Percentiles rank a stretch among this genome's conserved stretches.
Evolutionary conservation across 495 filamentous ascomycete species (phyloP).

Genomic region (Annulohypoxylon nitens): DNA sequence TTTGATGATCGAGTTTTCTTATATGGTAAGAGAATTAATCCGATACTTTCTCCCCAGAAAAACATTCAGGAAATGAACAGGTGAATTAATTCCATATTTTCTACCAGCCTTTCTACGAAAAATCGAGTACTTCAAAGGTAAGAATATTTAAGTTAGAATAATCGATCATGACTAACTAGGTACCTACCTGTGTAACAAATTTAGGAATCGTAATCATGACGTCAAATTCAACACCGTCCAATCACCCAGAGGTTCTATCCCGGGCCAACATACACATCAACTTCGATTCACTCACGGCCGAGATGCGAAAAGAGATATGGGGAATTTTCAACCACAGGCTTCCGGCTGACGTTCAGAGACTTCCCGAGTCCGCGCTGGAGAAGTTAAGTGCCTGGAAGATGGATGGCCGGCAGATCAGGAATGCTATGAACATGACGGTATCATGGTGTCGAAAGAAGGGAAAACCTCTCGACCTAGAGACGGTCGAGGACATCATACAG

Average conservation of each 20-base stretch:
- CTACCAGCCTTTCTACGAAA: background rate
- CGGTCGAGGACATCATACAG: background rate
- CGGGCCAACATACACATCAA: background rate
- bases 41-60: too few relatives aligned
- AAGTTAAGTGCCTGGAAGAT: background rate
- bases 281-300: background rate
- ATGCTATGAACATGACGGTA: background rate
- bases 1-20: background rate
- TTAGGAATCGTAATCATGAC: background rate
- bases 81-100: too few relatives aligned
- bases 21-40: background rate
- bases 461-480: background rate
- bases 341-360: background rate
- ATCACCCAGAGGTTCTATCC: background rate
- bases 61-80: too few relatives aligned
- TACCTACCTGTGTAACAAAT: too few relatives aligned
- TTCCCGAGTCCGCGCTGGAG: background rate
- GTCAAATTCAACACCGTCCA: background rate
- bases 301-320: conserved; percentile 1
- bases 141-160: too few relatives aligned
- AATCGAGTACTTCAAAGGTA: background rate
- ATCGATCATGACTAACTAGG: too few relatives aligned
- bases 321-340: background rate
- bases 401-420: conserved; percentile 3
- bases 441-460: conserved; percentile 2